A percentile compares a stretch with the other conserved stretches of the same genome.
phyloP scores from a whole-genome alignment of 495 filamentous ascomycete species.

The Lepidopterella palustris region DNA sequence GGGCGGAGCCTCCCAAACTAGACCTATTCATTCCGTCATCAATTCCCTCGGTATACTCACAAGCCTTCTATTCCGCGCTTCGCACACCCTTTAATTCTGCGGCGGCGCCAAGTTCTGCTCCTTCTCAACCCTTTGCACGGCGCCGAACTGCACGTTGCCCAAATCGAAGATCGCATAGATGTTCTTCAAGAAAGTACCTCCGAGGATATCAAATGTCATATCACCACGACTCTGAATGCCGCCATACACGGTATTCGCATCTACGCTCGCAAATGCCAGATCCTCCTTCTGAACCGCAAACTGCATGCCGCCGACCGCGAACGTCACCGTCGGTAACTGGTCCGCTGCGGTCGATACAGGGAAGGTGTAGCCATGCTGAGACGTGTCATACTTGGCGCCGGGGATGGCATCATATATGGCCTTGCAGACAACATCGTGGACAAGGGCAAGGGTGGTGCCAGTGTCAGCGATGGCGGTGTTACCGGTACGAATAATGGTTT shows the following conservation, averaged over 20 bases:
- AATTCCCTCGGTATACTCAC: too few relatives aligned
- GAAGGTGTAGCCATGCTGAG: constrained; percentile 63
- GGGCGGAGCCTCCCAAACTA: too few relatives aligned
- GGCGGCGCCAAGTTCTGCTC: constrained; percentile 42
- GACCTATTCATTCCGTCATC: too few relatives aligned
- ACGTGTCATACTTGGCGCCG: constrained; percentile 56
- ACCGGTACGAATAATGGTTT: constrained; percentile 46
- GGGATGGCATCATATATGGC: constrained; percentile 65
- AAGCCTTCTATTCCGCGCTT: too few relatives aligned
- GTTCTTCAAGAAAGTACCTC: constrained; percentile 66
- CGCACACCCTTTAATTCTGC: too few relatives aligned
- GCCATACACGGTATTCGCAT: constrained; percentile 58
- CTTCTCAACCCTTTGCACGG: constrained; percentile 56
- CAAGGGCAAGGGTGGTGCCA: constrained; percentile 65
- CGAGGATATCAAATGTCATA: constrained; percentile 65
- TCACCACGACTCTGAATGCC: constrained; percentile 67
- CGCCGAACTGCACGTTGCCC: constrained; percentile 63
- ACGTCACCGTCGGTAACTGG: constrained; percentile 58
- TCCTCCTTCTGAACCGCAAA: constrained; percentile 69
- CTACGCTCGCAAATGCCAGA: constrained; percentile 57
- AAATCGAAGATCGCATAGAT: constrained; percentile 63
- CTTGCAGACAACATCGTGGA: constrained; percentile 59
- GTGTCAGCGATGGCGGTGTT: constrained; percentile 78
- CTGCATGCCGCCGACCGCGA: constrained; percentile 60
- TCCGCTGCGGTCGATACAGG: constrained; percentile 50